A percentile compares a stretch with the other conserved stretches of the same genome.
Conservation (phyloP, 2,329 filamentous ascomycete genomes). For the Fusarium xyrophilum region DNA sequence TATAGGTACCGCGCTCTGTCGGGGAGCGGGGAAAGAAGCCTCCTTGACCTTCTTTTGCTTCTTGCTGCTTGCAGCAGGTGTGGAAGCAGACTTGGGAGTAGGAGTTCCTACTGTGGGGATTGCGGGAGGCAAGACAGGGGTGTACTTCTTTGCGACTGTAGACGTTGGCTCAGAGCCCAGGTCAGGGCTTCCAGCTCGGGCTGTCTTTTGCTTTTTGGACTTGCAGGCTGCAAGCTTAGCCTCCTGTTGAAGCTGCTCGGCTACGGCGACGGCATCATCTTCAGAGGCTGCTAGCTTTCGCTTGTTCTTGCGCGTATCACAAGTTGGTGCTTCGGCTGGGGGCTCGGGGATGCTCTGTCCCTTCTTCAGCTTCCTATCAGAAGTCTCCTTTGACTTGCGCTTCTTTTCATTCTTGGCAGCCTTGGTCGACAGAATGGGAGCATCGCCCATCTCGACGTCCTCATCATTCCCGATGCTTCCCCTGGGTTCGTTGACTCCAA, state of each 20-base stretch:
- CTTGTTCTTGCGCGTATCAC: constrained; percentile 47
- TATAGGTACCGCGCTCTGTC: constrained; percentile 45
- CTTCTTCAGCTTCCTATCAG: constrained; percentile 46
- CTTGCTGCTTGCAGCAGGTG: constrained; percentile 35
- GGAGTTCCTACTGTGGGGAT: constrained; percentile 41
- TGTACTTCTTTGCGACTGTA: constrained; percentile 42
- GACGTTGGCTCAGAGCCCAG: constrained; percentile 44
- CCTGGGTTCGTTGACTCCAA: constrained; percentile 57
- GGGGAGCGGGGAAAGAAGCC: constrained; percentile 41
- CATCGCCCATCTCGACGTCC: constrained; percentile 54
- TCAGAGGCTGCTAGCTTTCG: constrained; percentile 49
- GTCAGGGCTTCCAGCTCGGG: constrained; percentile 45
- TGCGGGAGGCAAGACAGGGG: constrained; percentile 44
- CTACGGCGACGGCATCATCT: constrained; percentile 48
- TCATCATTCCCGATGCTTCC: constrained; percentile 55
- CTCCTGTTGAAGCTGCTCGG: constrained; percentile 48
- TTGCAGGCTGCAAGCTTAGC: constrained; percentile 49
- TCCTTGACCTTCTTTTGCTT: constrained; percentile 44
- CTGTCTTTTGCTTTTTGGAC: constrained; percentile 51
- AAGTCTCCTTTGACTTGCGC: constrained; percentile 38
- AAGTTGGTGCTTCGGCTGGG: constrained; percentile 22
- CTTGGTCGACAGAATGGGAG: constrained; percentile 42
- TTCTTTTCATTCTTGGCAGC: constrained; percentile 47
- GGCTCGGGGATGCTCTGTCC: constrained; percentile 12
- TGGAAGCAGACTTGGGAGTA: constrained; percentile 34